These are phyloP conservation scores for Ogataea methylovora DNA, from an alignment of 805 yeast genomes.

Conservation along the genomic window DNA sequence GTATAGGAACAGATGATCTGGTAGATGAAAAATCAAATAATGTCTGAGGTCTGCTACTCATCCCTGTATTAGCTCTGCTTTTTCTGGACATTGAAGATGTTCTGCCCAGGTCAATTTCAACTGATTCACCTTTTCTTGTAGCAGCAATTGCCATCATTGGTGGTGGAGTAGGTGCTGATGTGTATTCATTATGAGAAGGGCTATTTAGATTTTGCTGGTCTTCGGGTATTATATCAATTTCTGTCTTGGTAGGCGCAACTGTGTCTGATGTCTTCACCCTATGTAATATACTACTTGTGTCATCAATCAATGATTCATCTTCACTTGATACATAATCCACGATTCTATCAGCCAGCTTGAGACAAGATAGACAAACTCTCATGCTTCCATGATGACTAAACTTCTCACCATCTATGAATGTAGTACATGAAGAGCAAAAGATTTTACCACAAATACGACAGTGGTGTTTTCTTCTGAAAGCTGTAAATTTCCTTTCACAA, in stretches of 20 bases:
- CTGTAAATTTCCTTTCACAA: slow-evolving; percentile 72
- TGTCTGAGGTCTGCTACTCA: slow-evolving; percentile 7
- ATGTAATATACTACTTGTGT: slow-evolving; percentile 17
- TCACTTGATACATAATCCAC: slow-evolving; percentile 66
- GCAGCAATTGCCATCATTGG: slow-evolving; percentile 81
- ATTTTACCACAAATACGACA: slow-evolving; percentile 96
- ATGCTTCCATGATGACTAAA: slow-evolving; percentile 60
- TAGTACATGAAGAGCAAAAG: slow-evolving; percentile 79
- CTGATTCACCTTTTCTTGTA: slow-evolving; percentile 69
- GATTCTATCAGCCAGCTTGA: slow-evolving; percentile 51
- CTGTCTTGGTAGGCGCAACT: slow-evolving; percentile 1
- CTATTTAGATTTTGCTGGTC: neutral
- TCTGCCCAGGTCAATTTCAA: slow-evolving; percentile 52
- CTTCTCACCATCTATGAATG: slow-evolving; percentile 57
- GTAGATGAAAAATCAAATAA: neutral
- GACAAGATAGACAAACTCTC: slow-evolving; percentile 74
- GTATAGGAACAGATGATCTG: neutral
- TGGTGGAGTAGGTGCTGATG: slow-evolving; percentile 44
- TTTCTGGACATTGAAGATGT: slow-evolving; percentile 18
- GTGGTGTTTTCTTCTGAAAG: slow-evolving; percentile 89
- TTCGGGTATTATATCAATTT: neutral
- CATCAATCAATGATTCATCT: slow-evolving; percentile 36
- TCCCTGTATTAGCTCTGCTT: slow-evolving; percentile 12
- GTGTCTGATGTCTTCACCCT: slow-evolving; percentile 1
- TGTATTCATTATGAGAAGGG: neutral